A percentile compares a stretch with the other conserved stretches of the same genome.
Evolutionary conservation across 1,139 yeast species (phyloP).

Genomic region (Diutina neorugosa): DNA sequence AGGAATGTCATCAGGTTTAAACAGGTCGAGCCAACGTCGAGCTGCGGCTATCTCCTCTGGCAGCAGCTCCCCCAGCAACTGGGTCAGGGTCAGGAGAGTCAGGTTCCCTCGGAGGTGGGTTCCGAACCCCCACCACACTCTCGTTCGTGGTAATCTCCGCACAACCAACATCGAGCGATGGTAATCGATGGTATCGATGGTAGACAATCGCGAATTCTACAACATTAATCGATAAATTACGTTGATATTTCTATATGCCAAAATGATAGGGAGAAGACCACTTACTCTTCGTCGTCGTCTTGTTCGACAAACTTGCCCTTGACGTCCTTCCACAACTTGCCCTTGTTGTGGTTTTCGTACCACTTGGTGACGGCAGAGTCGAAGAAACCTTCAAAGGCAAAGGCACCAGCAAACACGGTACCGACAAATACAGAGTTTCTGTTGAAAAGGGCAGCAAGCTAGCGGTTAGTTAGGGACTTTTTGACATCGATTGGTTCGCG

Average conservation of each 20-base stretch:
- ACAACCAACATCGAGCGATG: neutral
- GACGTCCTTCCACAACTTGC: slow-evolving; percentile 96
- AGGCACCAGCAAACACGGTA: slow-evolving; percentile 75
- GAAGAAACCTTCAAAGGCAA: slow-evolving; percentile 78
- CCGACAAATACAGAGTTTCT: slow-evolving; percentile 91
- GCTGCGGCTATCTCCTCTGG: slow-evolving; percentile 17
- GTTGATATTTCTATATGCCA: slow-evolving; percentile 1
- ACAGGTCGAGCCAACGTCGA: slow-evolving; percentile 32
- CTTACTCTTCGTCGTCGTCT: slow-evolving; percentile 32
- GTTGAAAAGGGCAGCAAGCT: slow-evolving; percentile 48
- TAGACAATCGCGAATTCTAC: neutral
- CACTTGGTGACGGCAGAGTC: slow-evolving; percentile 67
- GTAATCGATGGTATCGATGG: too few relatives aligned
- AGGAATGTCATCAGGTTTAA: slow-evolving; percentile 33
- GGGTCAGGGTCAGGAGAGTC: neutral
- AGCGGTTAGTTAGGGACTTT: neutral
- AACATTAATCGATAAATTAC: too few relatives aligned
- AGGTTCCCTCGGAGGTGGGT: neutral
- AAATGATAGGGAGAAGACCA: neutral
- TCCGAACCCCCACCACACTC: neutral
- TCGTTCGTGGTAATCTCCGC: neutral
- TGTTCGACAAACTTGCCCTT: slow-evolving; percentile 51
- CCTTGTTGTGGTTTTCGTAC: slow-evolving; percentile 84
- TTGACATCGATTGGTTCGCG: neutral
- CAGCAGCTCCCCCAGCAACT: neutral